A percentile compares a stretch with the other conserved stretches of the same genome.
These are phyloP conservation scores for Ophiocordyceps sinensis DNA, from an alignment of 2,329 filamentous ascomycete species.

Conservation along the genomic window DNA sequence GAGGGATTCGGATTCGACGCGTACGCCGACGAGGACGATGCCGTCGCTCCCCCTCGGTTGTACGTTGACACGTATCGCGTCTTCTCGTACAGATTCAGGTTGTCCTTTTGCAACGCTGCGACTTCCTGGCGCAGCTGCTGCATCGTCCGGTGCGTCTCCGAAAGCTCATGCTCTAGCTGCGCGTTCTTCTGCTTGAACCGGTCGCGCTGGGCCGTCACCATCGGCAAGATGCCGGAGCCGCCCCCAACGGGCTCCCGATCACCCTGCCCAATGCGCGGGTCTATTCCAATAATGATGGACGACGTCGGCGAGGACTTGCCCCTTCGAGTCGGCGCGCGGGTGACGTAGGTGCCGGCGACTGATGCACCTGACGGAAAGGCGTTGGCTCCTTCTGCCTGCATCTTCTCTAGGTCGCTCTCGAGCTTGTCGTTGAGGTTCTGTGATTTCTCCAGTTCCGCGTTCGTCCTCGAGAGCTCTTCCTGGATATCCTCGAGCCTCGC, in stretches of 20 bases:
- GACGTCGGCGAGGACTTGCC: constrained; percentile 79
- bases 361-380: constrained; percentile 82
- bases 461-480: constrained; percentile 69
- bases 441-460: constrained; percentile 73
- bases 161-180: constrained; percentile 80
- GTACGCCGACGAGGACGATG: constrained; percentile 51
- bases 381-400: constrained; percentile 76
- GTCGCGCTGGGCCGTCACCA: constrained; percentile 96
- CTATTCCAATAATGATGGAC: constrained; percentile 96
- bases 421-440: constrained; percentile 76
- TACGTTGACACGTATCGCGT: constrained; percentile 93
- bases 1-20: constrained; percentile 62
- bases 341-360: constrained; percentile 81
- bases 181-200: constrained; percentile 94
- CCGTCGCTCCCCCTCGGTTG: constrained; percentile 52
- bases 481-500: constrained; percentile 65
- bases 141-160: constrained; percentile 67
- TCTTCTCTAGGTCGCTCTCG: constrained; percentile 77
- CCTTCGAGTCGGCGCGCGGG: constrained; percentile 43
- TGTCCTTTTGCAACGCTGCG: constrained; percentile 86
- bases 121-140: constrained; percentile 83
- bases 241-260: constrained; percentile 52
- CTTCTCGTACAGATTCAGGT: constrained; percentile 92
- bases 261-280: constrained; percentile 40
- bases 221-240: constrained; percentile 81